phyloP scores from a whole-genome alignment of 352 stramenopile species.

The Phytophthora kernoviae region DNA sequence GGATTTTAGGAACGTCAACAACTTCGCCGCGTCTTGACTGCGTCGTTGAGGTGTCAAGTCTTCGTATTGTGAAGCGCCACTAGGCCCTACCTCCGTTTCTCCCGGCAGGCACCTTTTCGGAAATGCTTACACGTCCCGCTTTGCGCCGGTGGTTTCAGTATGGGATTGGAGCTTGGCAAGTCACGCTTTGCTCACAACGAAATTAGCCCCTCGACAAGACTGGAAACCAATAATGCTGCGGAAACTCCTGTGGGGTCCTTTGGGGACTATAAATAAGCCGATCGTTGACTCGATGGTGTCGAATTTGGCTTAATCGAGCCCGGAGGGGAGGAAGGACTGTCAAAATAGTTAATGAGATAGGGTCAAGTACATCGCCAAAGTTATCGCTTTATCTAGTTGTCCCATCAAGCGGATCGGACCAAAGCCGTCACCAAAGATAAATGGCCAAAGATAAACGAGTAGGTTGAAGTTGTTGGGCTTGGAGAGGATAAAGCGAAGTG shows the following conservation, averaged over 20 bases:
- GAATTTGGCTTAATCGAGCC: not conserved
- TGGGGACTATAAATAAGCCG: not conserved
- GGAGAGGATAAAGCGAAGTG: not conserved
- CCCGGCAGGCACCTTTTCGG: slow-evolving; percentile 29
- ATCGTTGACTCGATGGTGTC: not conserved
- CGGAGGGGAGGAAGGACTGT: too few species aligned
- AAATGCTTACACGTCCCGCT: slow-evolving; percentile 28
- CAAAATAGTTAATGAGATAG: too few species aligned
- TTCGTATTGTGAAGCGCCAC: slow-evolving; percentile 11
- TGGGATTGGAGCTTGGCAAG: not conserved
- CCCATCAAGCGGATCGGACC: not conserved
- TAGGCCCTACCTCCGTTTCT: slow-evolving; percentile 23
- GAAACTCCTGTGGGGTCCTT: too few species aligned
- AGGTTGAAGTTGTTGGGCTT: not conserved
- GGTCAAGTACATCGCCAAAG: too few species aligned
- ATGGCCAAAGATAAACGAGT: not conserved
- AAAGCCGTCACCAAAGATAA: not conserved
- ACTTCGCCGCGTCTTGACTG: not conserved
- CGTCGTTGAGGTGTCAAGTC: slow-evolving; percentile 4
- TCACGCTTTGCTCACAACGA: not conserved
- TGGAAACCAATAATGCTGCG: slow-evolving; percentile 4
- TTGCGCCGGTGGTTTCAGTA: slow-evolving; percentile 28
- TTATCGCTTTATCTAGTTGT: too few species aligned
- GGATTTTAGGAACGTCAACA: too few species aligned
- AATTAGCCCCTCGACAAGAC: not conserved